Evolutionary conservation across 2,329 filamentous ascomycete species (phyloP), one percentile per base, ranked within the genome.

Genomic region (Paramyrothecium roridum): DNA sequence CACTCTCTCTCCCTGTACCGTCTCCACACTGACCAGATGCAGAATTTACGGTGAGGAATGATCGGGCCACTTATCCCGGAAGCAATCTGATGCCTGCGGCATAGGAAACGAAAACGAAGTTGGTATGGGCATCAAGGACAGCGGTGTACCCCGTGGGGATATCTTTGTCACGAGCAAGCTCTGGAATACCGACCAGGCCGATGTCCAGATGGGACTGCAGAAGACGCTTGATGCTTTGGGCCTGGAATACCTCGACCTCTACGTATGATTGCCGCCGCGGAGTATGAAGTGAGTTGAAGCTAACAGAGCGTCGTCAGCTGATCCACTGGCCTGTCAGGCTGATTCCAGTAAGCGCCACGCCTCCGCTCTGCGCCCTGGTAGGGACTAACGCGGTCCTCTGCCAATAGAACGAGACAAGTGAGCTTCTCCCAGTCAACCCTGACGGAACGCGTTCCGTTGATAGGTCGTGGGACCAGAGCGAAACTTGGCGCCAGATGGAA

Each of bases 81-180:
- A n/a, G n/a, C n/a, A n/a, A n/a, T n/a, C n/a, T n/a, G 83, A 85
- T 61, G 87, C 89, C 7, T 90, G 88, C 76, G 88, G 86, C 74
- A 91, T 91, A 73, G 86, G 80, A 63, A 93, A 96, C 71, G 91
- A 96, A 74, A 82, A 88, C 50, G 90, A 93, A 71, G 91, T 96
- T 17, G 91, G 91, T 59, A 77, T 86, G 67, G 91, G 89, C 11
- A 81, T 96, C 53, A 84, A 85, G 68, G 86, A 89, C 23, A 76
- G 84, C 6, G 90, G 90, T 22, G 78, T 89, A 64, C 89, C 87
- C 80, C 83, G 91, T 58, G 83, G 89, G 69, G 89, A 96, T 56
- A 75, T 96, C 58, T 96, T 95, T 74, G 84, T 96, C 56, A 89
- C 90, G 54, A 91, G 87, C 65, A 96, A 96, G 80, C 82, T 93